A percentile compares a stretch with the other conserved stretches of the same genome.
These are phyloP conservation scores for Podaxis mareebaensis DNA, from an alignment of 768 basidiomycete species.

Conservation along the genomic window DNA sequence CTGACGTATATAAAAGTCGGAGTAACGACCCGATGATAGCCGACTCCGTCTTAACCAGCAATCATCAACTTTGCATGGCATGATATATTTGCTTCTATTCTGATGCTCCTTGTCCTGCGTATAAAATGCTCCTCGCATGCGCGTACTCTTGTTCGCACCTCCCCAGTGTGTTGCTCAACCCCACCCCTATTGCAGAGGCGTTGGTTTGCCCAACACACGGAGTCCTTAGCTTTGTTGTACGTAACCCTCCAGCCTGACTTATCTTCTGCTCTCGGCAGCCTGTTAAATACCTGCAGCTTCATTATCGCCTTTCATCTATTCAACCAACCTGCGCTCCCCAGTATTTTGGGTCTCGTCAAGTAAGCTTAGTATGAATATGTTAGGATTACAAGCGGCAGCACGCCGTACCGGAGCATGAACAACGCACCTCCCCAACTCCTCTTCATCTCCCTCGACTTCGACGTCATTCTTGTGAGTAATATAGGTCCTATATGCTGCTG, in stretches of 20 bases:
- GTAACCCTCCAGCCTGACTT: neutral
- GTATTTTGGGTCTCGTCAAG: constrained; percentile 29
- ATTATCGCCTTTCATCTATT: neutral
- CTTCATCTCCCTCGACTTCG: too few species aligned
- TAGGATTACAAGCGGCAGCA: too few species aligned
- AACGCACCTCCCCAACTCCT: too few species aligned
- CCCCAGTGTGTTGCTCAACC: constrained; percentile 6
- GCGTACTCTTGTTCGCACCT: neutral
- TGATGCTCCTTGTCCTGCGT: neutral
- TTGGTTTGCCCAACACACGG: constrained; percentile 6
- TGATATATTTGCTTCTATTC: constrained; percentile 2
- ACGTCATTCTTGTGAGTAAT: too few species aligned
- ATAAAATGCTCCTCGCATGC: neutral
- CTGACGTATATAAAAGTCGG: neutral
- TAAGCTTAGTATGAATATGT: neutral
- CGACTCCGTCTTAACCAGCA: neutral
- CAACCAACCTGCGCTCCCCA: neutral
- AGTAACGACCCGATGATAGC: neutral
- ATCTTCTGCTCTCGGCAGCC: neutral
- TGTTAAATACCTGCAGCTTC: constrained; percentile 9
- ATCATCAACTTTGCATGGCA: neutral
- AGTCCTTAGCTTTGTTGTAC: neutral
- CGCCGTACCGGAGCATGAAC: too few species aligned
- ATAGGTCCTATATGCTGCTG: too few species aligned
- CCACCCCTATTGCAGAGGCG: neutral